A percentile compares a stretch with the other conserved stretches of the same genome.
Evolutionary conservation across 495 filamentous ascomycete genomes (phyloP).

Genomic region (Penicillium daleae): DNA sequence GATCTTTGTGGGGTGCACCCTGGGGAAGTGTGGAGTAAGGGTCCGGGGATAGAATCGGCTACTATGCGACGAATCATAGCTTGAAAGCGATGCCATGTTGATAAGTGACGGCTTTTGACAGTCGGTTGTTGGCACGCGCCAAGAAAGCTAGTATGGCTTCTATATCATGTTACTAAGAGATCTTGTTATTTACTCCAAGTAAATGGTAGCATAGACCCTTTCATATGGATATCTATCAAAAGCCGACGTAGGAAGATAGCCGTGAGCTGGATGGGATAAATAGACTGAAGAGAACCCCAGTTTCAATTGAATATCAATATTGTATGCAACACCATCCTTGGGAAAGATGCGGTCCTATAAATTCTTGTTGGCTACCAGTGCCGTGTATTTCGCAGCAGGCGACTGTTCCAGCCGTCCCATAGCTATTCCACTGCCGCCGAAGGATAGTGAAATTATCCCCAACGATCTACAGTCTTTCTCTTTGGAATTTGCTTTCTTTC

Average conservation of each 20-base stretch:
- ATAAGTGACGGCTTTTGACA: neutral
- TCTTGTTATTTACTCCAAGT: neutral
- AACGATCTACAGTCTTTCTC: slow-evolving; percentile 27
- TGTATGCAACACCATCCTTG: neutral
- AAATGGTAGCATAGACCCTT: too few relatives aligned
- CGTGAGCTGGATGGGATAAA: neutral
- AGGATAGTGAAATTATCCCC: neutral
- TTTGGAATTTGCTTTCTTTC: slow-evolving; percentile 33
- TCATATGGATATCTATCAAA: neutral
- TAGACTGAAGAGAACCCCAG: neutral
- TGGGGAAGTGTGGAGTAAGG: neutral
- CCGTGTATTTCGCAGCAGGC: neutral
- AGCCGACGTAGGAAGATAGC: neutral
- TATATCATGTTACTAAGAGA: neutral
- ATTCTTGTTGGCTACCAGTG: neutral
- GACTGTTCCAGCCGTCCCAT: neutral
- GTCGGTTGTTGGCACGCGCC: neutral
- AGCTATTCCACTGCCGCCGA: neutral
- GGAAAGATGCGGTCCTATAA: neutral
- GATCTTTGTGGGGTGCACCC: neutral
- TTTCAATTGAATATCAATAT: neutral
- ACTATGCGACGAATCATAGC: neutral
- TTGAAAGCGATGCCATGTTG: neutral
- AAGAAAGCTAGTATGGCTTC: neutral
- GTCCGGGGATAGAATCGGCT: neutral